Percentiles rank a stretch among this genome's conserved stretches.
phyloP scores from a whole-genome alignment of 768 basidiomycete species.

The Hericium rajendrae region DNA sequence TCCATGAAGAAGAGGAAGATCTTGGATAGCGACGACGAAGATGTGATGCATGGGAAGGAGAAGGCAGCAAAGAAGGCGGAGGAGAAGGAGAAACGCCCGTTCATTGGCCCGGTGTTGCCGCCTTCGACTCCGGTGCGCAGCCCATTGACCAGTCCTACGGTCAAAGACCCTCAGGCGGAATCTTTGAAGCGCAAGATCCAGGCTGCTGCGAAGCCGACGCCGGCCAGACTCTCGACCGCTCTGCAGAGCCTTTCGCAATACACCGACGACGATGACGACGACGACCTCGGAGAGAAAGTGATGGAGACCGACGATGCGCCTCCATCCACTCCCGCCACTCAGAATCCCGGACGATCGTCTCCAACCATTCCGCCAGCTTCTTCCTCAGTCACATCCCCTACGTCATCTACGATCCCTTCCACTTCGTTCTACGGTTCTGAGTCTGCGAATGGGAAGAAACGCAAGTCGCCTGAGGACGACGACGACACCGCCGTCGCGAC shows the following conservation, averaged over 20 bases:
- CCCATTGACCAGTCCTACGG: not conserved
- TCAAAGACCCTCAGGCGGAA: constrained; percentile 43
- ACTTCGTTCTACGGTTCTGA: constrained; percentile 4
- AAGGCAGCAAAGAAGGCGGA: constrained; percentile 20
- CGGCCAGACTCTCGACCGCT: constrained; percentile 21
- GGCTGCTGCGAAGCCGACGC: constrained; percentile 20
- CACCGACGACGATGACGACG: constrained; percentile 27
- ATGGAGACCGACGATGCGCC: not conserved
- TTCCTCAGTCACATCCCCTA: not conserved
- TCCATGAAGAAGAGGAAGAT: constrained; percentile 40
- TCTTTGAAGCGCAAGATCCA: constrained; percentile 45
- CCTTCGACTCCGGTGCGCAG: constrained; percentile 27
- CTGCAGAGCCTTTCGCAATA: constrained; percentile 32
- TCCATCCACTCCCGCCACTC: too few species aligned
- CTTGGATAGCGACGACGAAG: constrained; percentile 41
- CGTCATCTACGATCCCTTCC: constrained; percentile 2
- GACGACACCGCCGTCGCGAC: constrained; percentile 16
- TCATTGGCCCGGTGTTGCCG: constrained; percentile 63
- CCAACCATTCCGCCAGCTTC: not conserved
- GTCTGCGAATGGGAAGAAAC: constrained; percentile 24
- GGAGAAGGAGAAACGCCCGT: constrained; percentile 39
- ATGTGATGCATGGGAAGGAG: constrained; percentile 4
- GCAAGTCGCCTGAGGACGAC: constrained; percentile 29
- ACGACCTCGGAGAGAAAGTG: constrained; percentile 23
- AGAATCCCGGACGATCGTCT: not conserved